Conservation (phyloP, 352 stramenopile genomes). For the Thraustochytrium striatum region DNA sequence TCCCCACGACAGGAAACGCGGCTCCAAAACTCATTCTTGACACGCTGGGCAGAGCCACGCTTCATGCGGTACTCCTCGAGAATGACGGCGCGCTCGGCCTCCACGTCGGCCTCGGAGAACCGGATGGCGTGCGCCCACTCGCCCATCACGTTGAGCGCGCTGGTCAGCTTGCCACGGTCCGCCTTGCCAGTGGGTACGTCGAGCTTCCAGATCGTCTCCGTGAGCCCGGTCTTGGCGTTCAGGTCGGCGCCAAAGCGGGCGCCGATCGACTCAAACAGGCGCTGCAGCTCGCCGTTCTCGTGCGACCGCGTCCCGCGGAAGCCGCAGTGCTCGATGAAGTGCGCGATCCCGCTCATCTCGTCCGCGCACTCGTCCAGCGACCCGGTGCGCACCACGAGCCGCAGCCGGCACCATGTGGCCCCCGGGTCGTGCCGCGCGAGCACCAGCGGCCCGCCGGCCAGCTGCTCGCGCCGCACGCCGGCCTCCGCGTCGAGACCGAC, state of each 20-base stretch:
- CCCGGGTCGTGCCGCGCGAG: background rate
- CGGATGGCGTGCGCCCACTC: constrained; percentile 31
- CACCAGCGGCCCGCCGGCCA: background rate
- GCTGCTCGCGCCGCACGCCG: background rate
- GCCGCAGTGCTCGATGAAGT: constrained; percentile 38
- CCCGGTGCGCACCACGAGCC: constrained; percentile 26
- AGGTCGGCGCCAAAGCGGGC: constrained; percentile 36
- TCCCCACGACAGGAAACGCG: background rate
- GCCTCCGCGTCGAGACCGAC: no score
- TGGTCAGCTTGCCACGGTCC: background rate
- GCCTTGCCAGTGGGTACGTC: background rate
- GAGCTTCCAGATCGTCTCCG: constrained; percentile 27
- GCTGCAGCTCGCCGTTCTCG: constrained; percentile 22
- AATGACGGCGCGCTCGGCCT: constrained; percentile 44
- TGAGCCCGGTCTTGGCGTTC: constrained; percentile 25
- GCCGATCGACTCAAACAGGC: constrained; percentile 7
- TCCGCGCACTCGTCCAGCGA: constrained; percentile 39
- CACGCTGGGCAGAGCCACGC: background rate
- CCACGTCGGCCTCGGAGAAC: constrained; percentile 21
- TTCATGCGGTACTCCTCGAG: constrained; percentile 47
- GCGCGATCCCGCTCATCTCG: constrained; percentile 13
- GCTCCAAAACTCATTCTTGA: constrained; percentile 21
- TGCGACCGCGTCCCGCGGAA: constrained; percentile 26
- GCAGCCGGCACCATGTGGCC: constrained; percentile 7
- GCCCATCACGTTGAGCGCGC: constrained; percentile 10